Percentiles rank a stretch among this genome's conserved stretches.
These are phyloP conservation scores for Diplocarpon mali DNA, from an alignment of 2,329 filamentous ascomycete species.

Conservation along the genomic window DNA sequence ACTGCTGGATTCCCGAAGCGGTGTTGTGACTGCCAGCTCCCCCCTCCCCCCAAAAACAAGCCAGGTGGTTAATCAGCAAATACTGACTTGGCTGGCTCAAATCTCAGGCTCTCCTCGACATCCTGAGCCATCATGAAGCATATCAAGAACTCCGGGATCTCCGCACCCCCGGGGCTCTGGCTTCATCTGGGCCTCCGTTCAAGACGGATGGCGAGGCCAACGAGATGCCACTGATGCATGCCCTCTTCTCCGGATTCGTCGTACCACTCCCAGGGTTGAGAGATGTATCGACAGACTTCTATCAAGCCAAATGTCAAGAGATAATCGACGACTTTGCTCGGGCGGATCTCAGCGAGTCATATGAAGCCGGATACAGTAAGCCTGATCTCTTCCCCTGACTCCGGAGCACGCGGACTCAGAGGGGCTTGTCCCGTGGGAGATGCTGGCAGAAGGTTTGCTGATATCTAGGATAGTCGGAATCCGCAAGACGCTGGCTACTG, in stretches of 20 bases:
- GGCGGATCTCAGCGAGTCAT: conserved; percentile 67
- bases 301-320: conserved; percentile 48
- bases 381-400: too few relatives aligned
- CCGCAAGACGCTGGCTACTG: conserved; percentile 64
- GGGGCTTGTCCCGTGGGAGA: too few relatives aligned
- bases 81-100: too few relatives aligned
- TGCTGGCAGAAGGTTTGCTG: too few relatives aligned
- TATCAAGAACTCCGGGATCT: conserved; percentile 63
- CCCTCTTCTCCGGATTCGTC: conserved; percentile 52
- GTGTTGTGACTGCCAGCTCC: too few relatives aligned
- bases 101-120: conserved; percentile 19
- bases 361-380: conserved; percentile 55
- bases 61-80: too few relatives aligned
- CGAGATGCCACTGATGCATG: conserved; percentile 50
- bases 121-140: conserved; percentile 29
- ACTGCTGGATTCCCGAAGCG: too few relatives aligned
- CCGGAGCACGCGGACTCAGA: too few relatives aligned
- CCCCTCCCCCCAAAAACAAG: too few relatives aligned
- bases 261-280: conserved; percentile 55
- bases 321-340: conserved; percentile 51
- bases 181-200: conserved; percentile 62
- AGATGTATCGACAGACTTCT: conserved; percentile 53
- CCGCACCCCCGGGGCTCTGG: conserved; percentile 52
- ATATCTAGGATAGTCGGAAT: conserved; percentile 40
- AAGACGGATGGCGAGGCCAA: conserved; percentile 9